Conservation (phyloP, 1,284 basidiomycete genomes). For the Trametes hirsuta region DNA sequence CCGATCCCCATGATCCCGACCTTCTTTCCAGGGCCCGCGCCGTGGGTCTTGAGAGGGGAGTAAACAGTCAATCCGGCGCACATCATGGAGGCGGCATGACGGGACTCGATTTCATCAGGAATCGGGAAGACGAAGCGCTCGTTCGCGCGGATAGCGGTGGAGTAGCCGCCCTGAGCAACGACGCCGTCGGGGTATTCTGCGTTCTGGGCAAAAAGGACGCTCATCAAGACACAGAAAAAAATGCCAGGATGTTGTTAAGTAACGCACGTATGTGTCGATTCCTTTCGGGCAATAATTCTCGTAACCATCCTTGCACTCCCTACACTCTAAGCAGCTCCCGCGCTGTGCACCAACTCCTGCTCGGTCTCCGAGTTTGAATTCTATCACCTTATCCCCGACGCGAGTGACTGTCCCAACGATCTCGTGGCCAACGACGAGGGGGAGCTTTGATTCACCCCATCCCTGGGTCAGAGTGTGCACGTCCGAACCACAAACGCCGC, state of each 20-base stretch:
- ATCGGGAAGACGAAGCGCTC: constrained; percentile 74
- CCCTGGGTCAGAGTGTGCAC: constrained; percentile 55
- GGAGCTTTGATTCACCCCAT: constrained; percentile 48
- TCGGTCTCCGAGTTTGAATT: constrained; percentile 63
- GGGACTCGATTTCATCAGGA: constrained; percentile 58
- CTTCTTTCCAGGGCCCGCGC: constrained; percentile 64
- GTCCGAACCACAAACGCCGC: constrained; percentile 52
- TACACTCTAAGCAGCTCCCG: constrained; percentile 54
- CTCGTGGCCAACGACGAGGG: constrained; percentile 58
- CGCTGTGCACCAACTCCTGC: constrained; percentile 70
- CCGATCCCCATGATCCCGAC: constrained; percentile 72
- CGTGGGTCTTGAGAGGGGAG: constrained; percentile 65
- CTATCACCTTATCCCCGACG: constrained; percentile 56
- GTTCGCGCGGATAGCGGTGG: constrained; percentile 66
- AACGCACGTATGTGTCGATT: constrained; percentile 28
- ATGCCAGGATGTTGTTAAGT: background rate
- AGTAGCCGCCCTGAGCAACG: constrained; percentile 64
- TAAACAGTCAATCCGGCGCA: constrained; percentile 72
- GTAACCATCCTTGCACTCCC: constrained; percentile 55
- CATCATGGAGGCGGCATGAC: constrained; percentile 55
- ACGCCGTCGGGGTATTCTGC: constrained; percentile 49
- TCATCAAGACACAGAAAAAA: background rate
- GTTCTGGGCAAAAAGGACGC: constrained; percentile 16
- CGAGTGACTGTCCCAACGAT: constrained; percentile 61
- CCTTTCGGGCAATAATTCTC: constrained; percentile 54